Evolutionary conservation across 2,329 filamentous ascomycete species (phyloP), one percentile per base, ranked within the genome.

Genomic region (Cylindrodendrum hubeiense): DNA sequence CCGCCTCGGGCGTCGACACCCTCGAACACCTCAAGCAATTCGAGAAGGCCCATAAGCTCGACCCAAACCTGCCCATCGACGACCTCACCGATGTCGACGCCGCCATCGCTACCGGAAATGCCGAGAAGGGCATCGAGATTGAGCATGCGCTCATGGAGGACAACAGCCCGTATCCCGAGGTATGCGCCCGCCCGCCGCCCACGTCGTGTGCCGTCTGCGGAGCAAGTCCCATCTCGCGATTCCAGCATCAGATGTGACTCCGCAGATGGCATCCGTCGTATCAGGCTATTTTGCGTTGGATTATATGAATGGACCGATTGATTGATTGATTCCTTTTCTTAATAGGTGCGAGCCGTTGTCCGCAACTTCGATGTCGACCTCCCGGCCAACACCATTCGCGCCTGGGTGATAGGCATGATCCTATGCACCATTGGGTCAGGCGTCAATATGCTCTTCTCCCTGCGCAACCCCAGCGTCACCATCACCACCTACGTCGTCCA

Each of bases 121-220:
- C 84, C 68, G 86, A 86, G 70, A 86, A 87, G 75, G 86, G 86
- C 59, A 78, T 86, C 53, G 83, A 85, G 64, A 84, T 90, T 69
- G 86, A 89, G 71, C 84, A 86, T 70, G 86, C 87, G 50, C 78
- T 87, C 63, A 82, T 90, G 72, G 84, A 90, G 74, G 88, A 91
- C 62, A 89, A 91, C 76, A 91, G 89, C 51, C 89, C 89, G 3
- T 91, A 91, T 73, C 87, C 88, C 39, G 89, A 91, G 79, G 88
- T 90, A 76, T 70, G 81, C 47, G 34, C 55, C 37, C 5, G 30
- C 28, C 17, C 9, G n/a, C 37, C 46, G 5, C n/a, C 15, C 37
- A 39, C n/a, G 37, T 19, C 37, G 15, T 39, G 17, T 39, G 37
- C 37, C 37, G 37, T 39, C 37, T 39, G 15, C 37, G n/a, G 37